Conservation (phyloP, 192 early-diverging fungal genomes). For the Gamsiella multidivaricata region DNA sequence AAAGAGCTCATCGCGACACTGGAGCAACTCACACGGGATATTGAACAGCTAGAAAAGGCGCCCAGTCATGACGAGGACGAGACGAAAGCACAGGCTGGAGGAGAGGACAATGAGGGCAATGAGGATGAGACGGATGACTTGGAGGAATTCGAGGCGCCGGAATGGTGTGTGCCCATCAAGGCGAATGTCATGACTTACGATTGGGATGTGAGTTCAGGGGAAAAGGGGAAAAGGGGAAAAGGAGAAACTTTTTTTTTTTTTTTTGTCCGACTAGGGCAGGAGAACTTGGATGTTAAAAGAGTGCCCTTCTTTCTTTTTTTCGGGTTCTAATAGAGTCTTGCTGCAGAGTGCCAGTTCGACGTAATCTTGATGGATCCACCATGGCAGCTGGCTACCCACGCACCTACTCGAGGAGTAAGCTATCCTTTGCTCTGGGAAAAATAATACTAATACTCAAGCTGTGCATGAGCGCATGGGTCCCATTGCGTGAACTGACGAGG, state of each 20-base stretch:
- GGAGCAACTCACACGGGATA: constrained; percentile 37
- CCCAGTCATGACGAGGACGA: constrained; percentile 8
- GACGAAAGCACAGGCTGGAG: neutral
- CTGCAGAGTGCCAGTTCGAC: constrained; percentile 88
- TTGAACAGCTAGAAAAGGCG: constrained; percentile 23
- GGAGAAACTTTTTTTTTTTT: neutral
- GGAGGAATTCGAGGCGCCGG: constrained; percentile 88
- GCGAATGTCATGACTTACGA: constrained; percentile 97
- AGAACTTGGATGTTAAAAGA: neutral
- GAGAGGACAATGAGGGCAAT: constrained; percentile 10
- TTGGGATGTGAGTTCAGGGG: constrained; percentile 75
- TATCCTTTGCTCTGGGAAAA: neutral
- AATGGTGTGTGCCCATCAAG: constrained; percentile 95
- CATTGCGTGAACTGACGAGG: neutral
- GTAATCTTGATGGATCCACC: constrained; percentile 96
- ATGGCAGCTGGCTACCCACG: constrained; percentile 96
- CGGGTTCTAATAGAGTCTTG: constrained; percentile 66
- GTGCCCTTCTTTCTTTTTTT: neutral
- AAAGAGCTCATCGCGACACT: constrained; percentile 45
- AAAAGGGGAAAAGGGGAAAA: neutral
- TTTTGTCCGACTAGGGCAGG: neutral
- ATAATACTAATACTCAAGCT: neutral
- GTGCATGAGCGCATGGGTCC: neutral
- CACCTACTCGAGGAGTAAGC: constrained; percentile 88
- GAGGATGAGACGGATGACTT: constrained; percentile 55